Conservation (phyloP, 495 filamentous ascomycete species). For the Podospora pseudocomata region DNA sequence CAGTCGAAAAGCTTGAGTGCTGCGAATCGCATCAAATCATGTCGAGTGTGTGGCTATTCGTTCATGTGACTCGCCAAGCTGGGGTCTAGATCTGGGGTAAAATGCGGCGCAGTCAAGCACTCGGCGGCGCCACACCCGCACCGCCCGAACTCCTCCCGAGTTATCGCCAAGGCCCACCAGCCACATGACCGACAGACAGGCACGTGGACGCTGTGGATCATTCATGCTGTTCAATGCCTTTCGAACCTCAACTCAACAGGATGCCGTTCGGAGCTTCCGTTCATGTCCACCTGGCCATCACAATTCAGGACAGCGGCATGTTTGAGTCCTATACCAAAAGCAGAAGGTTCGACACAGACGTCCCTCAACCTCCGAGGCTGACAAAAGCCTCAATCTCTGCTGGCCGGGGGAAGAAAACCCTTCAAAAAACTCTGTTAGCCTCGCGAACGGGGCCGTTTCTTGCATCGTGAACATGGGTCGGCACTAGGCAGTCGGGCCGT, state of each 20-base stretch:
- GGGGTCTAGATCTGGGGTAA: background rate
- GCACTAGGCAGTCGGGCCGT: constrained; percentile 20
- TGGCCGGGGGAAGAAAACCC: background rate
- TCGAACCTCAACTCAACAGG: background rate
- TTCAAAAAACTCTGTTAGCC: constrained; percentile 3
- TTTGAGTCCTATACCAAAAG: background rate
- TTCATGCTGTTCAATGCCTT: background rate
- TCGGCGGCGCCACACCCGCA: background rate
- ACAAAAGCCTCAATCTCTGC: background rate
- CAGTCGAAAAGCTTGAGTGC: background rate
- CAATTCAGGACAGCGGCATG: background rate
- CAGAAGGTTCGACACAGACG: background rate
- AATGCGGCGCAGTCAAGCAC: background rate
- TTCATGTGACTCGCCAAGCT: background rate
- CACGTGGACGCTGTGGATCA: background rate
- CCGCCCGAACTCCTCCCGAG: background rate
- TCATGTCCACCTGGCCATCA: background rate
- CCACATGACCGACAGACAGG: background rate
- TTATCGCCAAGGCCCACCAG: background rate
- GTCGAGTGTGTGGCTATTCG: background rate
- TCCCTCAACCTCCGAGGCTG: background rate
- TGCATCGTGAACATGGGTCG: background rate
- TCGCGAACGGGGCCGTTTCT: background rate
- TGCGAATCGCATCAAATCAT: background rate
- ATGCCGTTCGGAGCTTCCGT: background rate